Conservation (phyloP, 352 stramenopile genomes). For the Pilasporangium apinafurcum region DNA sequence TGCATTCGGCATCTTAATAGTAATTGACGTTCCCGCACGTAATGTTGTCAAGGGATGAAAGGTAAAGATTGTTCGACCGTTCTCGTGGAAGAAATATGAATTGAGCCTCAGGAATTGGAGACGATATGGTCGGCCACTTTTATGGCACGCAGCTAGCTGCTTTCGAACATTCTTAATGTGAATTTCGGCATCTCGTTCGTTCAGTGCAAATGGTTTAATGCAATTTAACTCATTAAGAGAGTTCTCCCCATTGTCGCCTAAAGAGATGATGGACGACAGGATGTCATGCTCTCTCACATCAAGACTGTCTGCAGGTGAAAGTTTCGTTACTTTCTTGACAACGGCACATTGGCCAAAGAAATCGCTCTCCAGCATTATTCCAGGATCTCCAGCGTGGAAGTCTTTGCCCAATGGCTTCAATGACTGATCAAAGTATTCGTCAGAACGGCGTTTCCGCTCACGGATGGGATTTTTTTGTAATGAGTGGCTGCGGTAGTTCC, state of each 20-base stretch:
- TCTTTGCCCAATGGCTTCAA: constrained; percentile 18
- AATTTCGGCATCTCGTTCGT: constrained; percentile 11
- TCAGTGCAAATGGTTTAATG: constrained; percentile 41
- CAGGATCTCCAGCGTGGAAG: constrained; percentile 27
- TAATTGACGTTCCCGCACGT: constrained; percentile 11
- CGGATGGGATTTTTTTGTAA: constrained; percentile 19
- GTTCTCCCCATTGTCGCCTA: constrained; percentile 15
- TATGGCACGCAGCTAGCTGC: constrained; percentile 18
- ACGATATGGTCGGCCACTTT: constrained; percentile 27
- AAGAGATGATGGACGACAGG: constrained; percentile 25
- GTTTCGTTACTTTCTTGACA: constrained; percentile 22
- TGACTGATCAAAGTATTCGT: constrained; percentile 27
- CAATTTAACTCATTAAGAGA: constrained; percentile 30
- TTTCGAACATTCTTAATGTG: constrained; percentile 27
- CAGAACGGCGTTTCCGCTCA: constrained; percentile 8
- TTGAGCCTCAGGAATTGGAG: constrained; percentile 50
- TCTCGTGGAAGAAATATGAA: constrained; percentile 47
- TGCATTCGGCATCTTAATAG: constrained; percentile 36
- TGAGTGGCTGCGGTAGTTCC: constrained; percentile 23
- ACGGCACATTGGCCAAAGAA: constrained; percentile 57
- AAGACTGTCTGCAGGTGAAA: constrained; percentile 13
- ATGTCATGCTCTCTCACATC: constrained; percentile 23
- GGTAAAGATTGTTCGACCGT: constrained; percentile 29
- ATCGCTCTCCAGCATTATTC: constrained; percentile 33
- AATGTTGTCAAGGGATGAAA: constrained; percentile 27